Evolutionary conservation across 192 early-diverging fungal genomes (phyloP).

Genomic region (Anaeromyces robustus): DNA sequence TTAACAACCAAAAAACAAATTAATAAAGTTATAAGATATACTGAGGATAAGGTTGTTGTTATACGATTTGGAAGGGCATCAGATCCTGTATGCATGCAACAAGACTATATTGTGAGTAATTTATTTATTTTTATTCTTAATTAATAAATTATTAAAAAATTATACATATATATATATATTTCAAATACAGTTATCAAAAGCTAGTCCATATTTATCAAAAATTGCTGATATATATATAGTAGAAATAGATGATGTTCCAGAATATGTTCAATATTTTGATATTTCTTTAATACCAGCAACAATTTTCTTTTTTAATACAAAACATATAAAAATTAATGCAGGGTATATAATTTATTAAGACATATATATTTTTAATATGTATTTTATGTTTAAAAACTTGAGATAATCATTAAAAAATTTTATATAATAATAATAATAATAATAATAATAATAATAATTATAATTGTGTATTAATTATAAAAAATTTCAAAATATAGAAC

Average conservation of each 20-base stretch:
- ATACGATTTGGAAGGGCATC: slow-evolving; percentile 1
- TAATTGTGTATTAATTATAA: too few relatives aligned
- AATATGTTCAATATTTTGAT: not conserved
- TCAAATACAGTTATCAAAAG: not conserved
- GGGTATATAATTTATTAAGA: not conserved
- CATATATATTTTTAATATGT: too few relatives aligned
- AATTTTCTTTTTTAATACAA: not conserved
- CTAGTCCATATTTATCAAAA: not conserved
- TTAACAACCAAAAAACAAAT: not conserved
- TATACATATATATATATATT: not conserved
- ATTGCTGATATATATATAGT: not conserved
- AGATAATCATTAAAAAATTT: too few relatives aligned
- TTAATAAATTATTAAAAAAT: slow-evolving; percentile 4
- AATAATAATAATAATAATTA: too few relatives aligned
- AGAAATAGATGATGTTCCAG: not conserved
- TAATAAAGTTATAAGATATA: not conserved
- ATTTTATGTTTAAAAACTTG: too few relatives aligned
- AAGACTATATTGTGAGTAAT: slow-evolving; percentile 3
- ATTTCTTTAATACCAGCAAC: not conserved
- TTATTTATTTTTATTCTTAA: slow-evolving; percentile 1
- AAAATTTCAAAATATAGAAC: not conserved
- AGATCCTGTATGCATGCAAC: slow-evolving; percentile 5
- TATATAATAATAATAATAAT: too few relatives aligned
- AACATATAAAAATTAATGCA: not conserved
- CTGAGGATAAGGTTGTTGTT: slow-evolving; percentile 2